Base-by-base conservation (phyloP, 2,329 filamentous ascomycete genomes). In the Eutypa lata region DNA sequence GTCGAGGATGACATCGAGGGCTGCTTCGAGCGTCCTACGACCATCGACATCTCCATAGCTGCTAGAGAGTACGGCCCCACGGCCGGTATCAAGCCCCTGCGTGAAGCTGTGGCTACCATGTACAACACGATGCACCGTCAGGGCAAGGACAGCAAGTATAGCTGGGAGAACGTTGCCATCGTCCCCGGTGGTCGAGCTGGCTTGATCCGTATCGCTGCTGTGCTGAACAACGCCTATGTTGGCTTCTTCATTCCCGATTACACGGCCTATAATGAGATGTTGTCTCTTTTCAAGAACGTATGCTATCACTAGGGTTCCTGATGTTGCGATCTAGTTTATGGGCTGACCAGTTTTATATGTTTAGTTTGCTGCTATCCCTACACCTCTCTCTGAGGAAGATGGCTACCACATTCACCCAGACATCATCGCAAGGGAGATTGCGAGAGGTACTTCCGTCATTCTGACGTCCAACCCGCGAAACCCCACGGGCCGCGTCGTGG, bases 191-290 rank as follows among this genome's bases (percentile, higher is more conserved):
- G 93, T 38, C 85, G 93, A 64, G 93, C 93, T 33, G 93, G 93
- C 47, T 77, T 97, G 73, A 97, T 97, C 69, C 85, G 93, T 63
- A 97, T 97, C 69, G 93, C 93, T 19, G 93, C 93, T 49, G 91
- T 97, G 6, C 75, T 97, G 62, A 93, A 93, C 59, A 96, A 96
- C 70, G 87, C 91, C 51, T 96, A 96, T 67, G 79, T 97, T 57
- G 90, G 88, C 42, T 97, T 97, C 81, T 96, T 96, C 73, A 90
- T 96, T 68, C 90, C 90, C 45, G 89, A 97, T 71, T 97, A 97
- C 75, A 96, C 92, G 3, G 93, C 93, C 2, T 97, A 97, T 78
- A 96, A 95, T 67, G 92, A 97, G 77, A 97, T 97, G 92, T 75
- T 97, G 75, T 91, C 87, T 53, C 77, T 97, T 54, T 97, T 97